phyloP scores from a whole-genome alignment of 345 rosid genomes.

The Dimocarpus longan region DNA sequence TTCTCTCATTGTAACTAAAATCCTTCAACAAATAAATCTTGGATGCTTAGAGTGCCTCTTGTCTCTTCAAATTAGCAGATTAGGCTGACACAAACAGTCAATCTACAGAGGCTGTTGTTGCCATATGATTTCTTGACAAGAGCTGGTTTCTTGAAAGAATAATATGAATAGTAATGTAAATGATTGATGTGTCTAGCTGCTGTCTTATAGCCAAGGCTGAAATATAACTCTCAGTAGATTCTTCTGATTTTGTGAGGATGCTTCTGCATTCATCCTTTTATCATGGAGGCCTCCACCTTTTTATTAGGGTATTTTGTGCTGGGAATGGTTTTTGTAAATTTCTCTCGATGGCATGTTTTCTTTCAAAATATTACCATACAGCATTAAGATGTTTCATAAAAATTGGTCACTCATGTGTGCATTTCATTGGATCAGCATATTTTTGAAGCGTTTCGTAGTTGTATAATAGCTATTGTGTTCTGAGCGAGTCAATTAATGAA shows the following conservation, averaged over 20 bases:
- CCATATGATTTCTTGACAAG: slow-evolving; percentile 1
- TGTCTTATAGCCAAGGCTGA: not conserved
- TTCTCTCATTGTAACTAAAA: not conserved
- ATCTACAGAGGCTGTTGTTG: not conserved
- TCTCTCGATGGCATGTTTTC: not conserved
- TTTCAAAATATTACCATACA: not conserved
- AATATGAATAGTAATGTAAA: not conserved
- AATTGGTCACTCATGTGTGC: not conserved
- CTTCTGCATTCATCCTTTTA: not conserved
- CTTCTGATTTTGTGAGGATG: not conserved
- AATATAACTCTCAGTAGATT: not conserved
- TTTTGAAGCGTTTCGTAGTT: not conserved
- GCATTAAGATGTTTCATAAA: not conserved
- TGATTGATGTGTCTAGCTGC: not conserved
- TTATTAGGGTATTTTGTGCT: not conserved
- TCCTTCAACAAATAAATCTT: not conserved
- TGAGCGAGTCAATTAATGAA: not conserved
- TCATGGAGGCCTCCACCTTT: not conserved
- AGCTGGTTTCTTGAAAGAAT: slow-evolving; percentile 9
- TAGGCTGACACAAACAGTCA: not conserved
- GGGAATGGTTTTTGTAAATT: not conserved
- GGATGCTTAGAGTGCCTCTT: not conserved
- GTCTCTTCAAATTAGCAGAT: not conserved
- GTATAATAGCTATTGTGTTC: not conserved
- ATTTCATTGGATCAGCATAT: not conserved